Evolutionary conservation across 164 flowering plant species (phyloP).

Genomic region (Vitis vinifera): ASM3070453v1 NC_081817.1:15549001-15549500

Average conservation of each 20-base stretch:
- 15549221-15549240: constrained; percentile 37
- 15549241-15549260: constrained; percentile 32
- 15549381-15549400: constrained; percentile 37
- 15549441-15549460: constrained; percentile 37
- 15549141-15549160: constrained; percentile 39
- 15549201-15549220: constrained; percentile 44
- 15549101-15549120: constrained; percentile 32
- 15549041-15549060: constrained; percentile 43
- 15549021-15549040: constrained; percentile 29
- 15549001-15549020: constrained; percentile 38
- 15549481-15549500: constrained; percentile 40
- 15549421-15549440: constrained; percentile 37
- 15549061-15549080: constrained; percentile 43
- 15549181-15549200: constrained; percentile 46
- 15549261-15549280: constrained; percentile 34
- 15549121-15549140: constrained; percentile 30
- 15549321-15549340: constrained; percentile 43
- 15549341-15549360: constrained; percentile 37
- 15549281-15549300: constrained; percentile 22
- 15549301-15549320: constrained; percentile 36
- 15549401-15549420: constrained; percentile 39
- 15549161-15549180: constrained; percentile 40
- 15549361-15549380: constrained; percentile 35
- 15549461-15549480: constrained; percentile 36
- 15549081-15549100: constrained; percentile 31